Evolutionary conservation across 2,329 filamentous ascomycete species (phyloP), one percentile per base, ranked within the genome.

Genomic region (Chaetomiaceae sp.): DNA sequence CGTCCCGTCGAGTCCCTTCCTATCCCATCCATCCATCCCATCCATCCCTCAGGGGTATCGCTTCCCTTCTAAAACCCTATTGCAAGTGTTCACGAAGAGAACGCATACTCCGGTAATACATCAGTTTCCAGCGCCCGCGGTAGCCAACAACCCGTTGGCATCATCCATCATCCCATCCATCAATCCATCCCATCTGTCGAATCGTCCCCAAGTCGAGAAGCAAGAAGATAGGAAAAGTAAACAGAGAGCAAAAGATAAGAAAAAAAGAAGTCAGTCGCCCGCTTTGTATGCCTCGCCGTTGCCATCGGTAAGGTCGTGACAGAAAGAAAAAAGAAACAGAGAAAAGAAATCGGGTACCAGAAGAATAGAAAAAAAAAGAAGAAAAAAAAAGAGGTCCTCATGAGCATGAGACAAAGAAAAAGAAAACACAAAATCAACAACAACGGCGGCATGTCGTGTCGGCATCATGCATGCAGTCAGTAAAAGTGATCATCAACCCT

Each of bases 401-500:
- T 39, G n/a, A 39, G 40, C 7, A 35, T 17, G 37, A 44, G 38
- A 44, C 48, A 39, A 44, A 30, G 14, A 49, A 39, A 23, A 21
- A 25, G 35, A 46, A 21, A 21, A n/a, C 41, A 30, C 33, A 50
- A 10, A 40, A 42, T n/a, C 38, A 41, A 25, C 20, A 44, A 34
- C 38, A 43, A 33, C 34, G 34, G 48, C 49, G 6, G 48, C 56
- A 47, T 23, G 52, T 57, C 57, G 51, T 60, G 48, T 54, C 55
- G 54, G 55, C 56, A 56, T 62, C 61, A 60, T 62, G 57, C 55
- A 55, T 60, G 56, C 53, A 54, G 47, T 55, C 44, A 53, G 50
- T 55, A 51, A 39, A 23, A n/a, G 44, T 48, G 38, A 30, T 55
- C 46, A 46, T 48, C 34, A 48, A 31, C 20, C 23, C 35, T 40